These are phyloP conservation scores for Rhynchosporium agropyri DNA, from an alignment of 2,329 filamentous ascomycete species.

Conservation along the genomic window DNA sequence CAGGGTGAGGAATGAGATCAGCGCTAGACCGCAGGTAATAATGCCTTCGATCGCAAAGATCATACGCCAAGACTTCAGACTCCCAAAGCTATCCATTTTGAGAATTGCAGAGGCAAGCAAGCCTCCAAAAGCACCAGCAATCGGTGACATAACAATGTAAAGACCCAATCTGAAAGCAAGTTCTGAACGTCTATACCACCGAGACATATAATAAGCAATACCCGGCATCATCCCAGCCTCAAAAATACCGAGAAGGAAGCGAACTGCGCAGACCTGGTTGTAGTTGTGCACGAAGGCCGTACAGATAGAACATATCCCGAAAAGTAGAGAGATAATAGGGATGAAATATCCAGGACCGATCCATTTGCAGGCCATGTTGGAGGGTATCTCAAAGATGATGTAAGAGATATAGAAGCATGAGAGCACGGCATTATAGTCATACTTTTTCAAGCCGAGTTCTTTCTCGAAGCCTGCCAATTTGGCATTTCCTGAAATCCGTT, in stretches of 20 bases:
- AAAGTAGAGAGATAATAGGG: slow-evolving; percentile 61
- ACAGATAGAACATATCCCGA: slow-evolving; percentile 64
- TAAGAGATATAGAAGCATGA: slow-evolving; percentile 74
- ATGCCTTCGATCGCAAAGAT: slow-evolving; percentile 74
- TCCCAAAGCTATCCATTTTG: slow-evolving; percentile 55
- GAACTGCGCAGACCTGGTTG: slow-evolving; percentile 54
- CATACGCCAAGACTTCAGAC: slow-evolving; percentile 65
- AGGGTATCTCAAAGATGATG: slow-evolving; percentile 70
- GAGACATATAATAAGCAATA: slow-evolving; percentile 71
- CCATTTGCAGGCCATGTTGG: slow-evolving; percentile 69
- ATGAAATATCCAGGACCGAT: slow-evolving; percentile 74
- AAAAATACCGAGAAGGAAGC: slow-evolving; percentile 69
- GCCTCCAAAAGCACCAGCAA: slow-evolving; percentile 73
- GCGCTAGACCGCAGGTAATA: slow-evolving; percentile 57
- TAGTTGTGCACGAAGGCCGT: slow-evolving; percentile 66
- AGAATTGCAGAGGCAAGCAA: slow-evolving; percentile 67
- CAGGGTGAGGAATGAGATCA: slow-evolving; percentile 64
- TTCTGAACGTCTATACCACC: slow-evolving; percentile 73
- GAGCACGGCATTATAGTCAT: slow-evolving; percentile 71
- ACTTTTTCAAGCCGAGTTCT: slow-evolving; percentile 60
- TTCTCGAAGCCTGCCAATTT: slow-evolving; percentile 65
- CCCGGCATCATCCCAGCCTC: slow-evolving; percentile 68
- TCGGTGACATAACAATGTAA: slow-evolving; percentile 71
- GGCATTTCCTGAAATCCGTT: slow-evolving; percentile 60
- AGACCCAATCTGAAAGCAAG: slow-evolving; percentile 67